A percentile compares a stretch with the other conserved stretches of the same genome.
These are phyloP conservation scores for Capronia americana DNA, from an alignment of 2,329 filamentous ascomycete genomes.

Conservation along the genomic window DNA sequence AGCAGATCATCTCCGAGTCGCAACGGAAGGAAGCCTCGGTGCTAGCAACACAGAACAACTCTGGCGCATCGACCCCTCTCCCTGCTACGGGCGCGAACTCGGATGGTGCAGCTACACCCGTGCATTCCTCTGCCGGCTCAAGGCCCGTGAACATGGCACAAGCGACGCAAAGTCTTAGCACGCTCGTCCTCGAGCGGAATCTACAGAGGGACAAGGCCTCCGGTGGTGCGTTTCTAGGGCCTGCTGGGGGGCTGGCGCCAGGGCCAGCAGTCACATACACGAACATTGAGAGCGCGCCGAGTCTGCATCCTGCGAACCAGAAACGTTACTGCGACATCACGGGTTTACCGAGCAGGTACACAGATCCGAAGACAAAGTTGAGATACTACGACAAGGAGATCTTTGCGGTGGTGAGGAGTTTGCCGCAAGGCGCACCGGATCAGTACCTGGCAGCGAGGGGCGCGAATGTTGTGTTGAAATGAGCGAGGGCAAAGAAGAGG, in stretches of 20 bases:
- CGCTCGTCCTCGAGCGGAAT: conserved; percentile 86
- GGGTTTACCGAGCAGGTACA: conserved; percentile 86
- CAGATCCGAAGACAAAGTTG: conserved; percentile 92
- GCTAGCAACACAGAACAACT: conserved; percentile 81
- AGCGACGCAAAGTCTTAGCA: conserved; percentile 83
- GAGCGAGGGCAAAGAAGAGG: conserved; percentile 43
- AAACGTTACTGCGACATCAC: conserved; percentile 97
- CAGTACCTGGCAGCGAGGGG: conserved; percentile 87
- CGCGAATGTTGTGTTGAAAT: conserved; percentile 93
- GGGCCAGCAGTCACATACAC: conserved; percentile 86
- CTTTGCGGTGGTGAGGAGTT: conserved; percentile 78
- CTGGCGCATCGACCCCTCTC: conserved; percentile 75
- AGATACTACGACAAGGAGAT: conserved; percentile 93
- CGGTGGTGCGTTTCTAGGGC: conserved; percentile 20
- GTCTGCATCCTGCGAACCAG: conserved; percentile 75
- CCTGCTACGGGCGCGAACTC: conserved; percentile 47
- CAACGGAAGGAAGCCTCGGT: conserved; percentile 88
- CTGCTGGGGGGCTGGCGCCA: conserved; percentile 10
- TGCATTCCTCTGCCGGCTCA: conserved; percentile 42
- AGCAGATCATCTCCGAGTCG: conserved; percentile 90
- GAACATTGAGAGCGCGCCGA: conserved; percentile 94
- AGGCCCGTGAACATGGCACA: conserved; percentile 79
- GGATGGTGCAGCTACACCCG: conserved; percentile 50
- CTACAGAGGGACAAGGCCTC: conserved; percentile 44
- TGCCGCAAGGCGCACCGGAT: conserved; percentile 84